phyloP scores from a whole-genome alignment of 371 early-diverging fungal genomes.

The Batrachochytrium dendrobatidis region DNA sequence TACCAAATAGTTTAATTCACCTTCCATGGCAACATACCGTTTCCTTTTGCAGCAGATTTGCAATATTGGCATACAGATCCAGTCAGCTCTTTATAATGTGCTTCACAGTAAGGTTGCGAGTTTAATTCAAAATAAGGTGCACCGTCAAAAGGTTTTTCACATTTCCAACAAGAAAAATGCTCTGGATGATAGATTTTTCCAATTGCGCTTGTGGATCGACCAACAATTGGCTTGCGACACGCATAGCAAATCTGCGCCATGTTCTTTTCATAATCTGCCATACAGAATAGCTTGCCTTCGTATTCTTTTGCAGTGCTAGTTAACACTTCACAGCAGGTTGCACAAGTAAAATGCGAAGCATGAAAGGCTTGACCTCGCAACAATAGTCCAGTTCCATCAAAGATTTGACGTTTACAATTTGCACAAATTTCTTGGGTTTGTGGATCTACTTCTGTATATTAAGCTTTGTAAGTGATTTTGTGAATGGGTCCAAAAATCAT shows the following conservation, averaged over 20 bases:
- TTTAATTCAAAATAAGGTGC: constrained; percentile 31
- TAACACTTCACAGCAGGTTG: constrained; percentile 26
- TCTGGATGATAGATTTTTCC: constrained; percentile 42
- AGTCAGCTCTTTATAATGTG: constrained; percentile 36
- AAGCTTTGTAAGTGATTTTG: background rate
- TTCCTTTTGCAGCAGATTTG: constrained; percentile 16
- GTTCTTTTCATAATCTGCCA: constrained; percentile 24
- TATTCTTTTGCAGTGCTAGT: constrained; percentile 20
- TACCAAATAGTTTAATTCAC: too few relatives aligned
- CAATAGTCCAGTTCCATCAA: constrained; percentile 9
- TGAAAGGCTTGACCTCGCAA: constrained; percentile 26
- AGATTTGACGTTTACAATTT: constrained; percentile 35
- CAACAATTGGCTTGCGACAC: constrained; percentile 36
- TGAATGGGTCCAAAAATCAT: too few relatives aligned
- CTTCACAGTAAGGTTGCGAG: constrained; percentile 33
- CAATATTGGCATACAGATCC: constrained; percentile 32
- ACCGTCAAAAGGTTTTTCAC: constrained; percentile 38
- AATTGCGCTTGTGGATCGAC: constrained; percentile 28
- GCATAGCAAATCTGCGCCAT: constrained; percentile 25
- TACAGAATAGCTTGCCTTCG: constrained; percentile 43
- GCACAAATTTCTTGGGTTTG: constrained; percentile 19
- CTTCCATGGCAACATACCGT: constrained; percentile 21
- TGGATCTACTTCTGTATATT: background rate
- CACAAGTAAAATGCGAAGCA: constrained; percentile 37
- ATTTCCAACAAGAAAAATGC: constrained; percentile 44